Evolutionary conservation across 805 yeast genomes (phyloP).

Genomic region (Zygoascus tannicola): DNA sequence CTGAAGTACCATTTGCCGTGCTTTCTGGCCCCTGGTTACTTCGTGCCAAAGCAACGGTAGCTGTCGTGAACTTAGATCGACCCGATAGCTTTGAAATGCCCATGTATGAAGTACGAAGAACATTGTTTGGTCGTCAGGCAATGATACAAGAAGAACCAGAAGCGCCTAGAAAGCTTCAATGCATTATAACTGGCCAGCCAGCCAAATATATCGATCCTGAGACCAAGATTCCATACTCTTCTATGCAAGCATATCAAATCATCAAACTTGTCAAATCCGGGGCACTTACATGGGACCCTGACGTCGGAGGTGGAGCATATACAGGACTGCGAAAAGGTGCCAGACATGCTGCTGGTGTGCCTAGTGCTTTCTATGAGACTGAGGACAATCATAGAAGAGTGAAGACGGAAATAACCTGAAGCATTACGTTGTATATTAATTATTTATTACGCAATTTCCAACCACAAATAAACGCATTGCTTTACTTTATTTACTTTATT

Average conservation of each 20-base stretch:
- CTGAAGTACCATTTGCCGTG: slow-evolving; percentile 3
- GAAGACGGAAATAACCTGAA: not conserved
- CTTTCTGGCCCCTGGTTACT: slow-evolving; percentile 16
- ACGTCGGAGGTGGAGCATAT: slow-evolving; percentile 36
- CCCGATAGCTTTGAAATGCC: slow-evolving; percentile 12
- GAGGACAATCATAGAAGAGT: not conserved
- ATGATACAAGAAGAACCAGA: slow-evolving; percentile 33
- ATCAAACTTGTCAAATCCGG: slow-evolving; percentile 43
- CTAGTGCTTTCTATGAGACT: slow-evolving; percentile 61
- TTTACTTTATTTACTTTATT: not conserved
- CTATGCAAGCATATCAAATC: slow-evolving; percentile 69
- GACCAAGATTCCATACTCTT: slow-evolving; percentile 77
- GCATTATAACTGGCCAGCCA: slow-evolving; percentile 67
- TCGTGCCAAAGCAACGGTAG: slow-evolving; percentile 8
- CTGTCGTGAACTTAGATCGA: slow-evolving; percentile 10
- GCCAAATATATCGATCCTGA: slow-evolving; percentile 84
- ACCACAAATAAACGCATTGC: not conserved
- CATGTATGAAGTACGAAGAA: not conserved
- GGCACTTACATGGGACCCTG: slow-evolving; percentile 42
- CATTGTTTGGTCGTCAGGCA: slow-evolving; percentile 26
- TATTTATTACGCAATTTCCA: slow-evolving; percentile 3
- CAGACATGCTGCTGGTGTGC: slow-evolving; percentile 76
- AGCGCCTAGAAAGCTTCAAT: slow-evolving; percentile 44
- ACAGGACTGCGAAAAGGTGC: slow-evolving; percentile 31
- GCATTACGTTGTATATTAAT: slow-evolving; percentile 1